Base-by-base conservation (phyloP, 2,329 filamentous ascomycete genomes). In the Nakataea oryzae region DNA sequence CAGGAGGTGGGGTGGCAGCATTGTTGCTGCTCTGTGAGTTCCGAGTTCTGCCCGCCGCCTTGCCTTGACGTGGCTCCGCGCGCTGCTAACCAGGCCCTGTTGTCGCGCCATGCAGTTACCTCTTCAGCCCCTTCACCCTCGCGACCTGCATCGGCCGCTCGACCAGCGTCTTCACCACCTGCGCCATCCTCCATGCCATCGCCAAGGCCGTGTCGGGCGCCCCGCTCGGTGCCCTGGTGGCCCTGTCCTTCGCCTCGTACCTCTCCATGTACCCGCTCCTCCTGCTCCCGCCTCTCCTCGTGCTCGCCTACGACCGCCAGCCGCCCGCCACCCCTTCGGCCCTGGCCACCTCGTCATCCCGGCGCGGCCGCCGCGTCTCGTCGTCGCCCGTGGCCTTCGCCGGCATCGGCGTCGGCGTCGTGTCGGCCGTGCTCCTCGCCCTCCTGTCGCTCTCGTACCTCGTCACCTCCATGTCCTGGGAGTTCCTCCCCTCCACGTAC, bases 91-190 rank as follows among this genome's bases (percentile, higher is more conserved):
- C 41, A 26, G 60, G 60, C 29, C 54, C 62, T 60, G 17, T 47
- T 9, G 14, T 59, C 54, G 14, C 12, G 8, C 12, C 12, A 34
- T 13, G 32, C 61, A 95, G 91, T 66, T 97, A 91, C 72, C 83
- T 99, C 3, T 93, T 97, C 77, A 97, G 96, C 72, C 95, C 95
- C 0, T 96, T 96, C 72, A 96, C 93, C 1, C 85, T 99, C 64
- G 86, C 92, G 57, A 93, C 92, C 24, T 97, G 93, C 73, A 82
- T 99, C 63, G 93, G 90, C 29, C 89, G 93, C 54, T 90, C 95
- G 1, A 97, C 93, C 0, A 90, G 86, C 65, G 86, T 93, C 63
- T 93, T 99, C 72, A 93, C 92, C 0, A 95, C 90, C 62, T 89
- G 90, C 71, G 92, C 92, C 68, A 90, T 96, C 67, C 84, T 97